These are phyloP conservation scores for Cenchrus americanus DNA, from an alignment of 176 grass and related monocot species.

Conservation along the genomic window DNA sequence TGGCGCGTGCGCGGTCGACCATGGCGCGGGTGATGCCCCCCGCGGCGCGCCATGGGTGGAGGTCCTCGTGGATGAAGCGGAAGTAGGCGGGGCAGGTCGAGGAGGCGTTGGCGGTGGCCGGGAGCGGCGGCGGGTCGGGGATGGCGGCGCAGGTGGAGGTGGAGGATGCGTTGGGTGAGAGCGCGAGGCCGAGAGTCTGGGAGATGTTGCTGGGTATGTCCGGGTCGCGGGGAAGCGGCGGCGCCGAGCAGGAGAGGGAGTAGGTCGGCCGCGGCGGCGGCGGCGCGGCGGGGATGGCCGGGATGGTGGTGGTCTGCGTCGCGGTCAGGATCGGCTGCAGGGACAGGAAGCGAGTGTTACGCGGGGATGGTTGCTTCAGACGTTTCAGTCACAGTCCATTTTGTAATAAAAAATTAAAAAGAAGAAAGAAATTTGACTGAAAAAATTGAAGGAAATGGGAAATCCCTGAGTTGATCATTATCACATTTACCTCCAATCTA, in stretches of 20 bases:
- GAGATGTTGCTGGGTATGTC: slow-evolving; percentile 56
- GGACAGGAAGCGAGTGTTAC: not conserved
- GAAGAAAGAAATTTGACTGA: not conserved
- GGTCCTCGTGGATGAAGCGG: slow-evolving; percentile 84
- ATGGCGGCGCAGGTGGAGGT: slow-evolving; percentile 26
- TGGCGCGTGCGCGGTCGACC: slow-evolving; percentile 56
- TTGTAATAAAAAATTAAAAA: not conserved
- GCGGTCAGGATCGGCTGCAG: slow-evolving; percentile 51
- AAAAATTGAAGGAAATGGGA: too few relatives aligned
- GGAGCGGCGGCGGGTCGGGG: slow-evolving; percentile 24
- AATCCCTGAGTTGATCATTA: not conserved
- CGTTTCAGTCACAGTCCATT: not conserved
- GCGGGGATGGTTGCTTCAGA: too few relatives aligned
- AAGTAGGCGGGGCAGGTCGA: slow-evolving; percentile 76
- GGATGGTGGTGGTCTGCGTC: slow-evolving; percentile 40
- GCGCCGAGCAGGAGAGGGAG: slow-evolving; percentile 50
- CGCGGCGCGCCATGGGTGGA: slow-evolving; percentile 72
- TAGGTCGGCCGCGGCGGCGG: slow-evolving; percentile 40
- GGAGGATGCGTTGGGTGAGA: slow-evolving; percentile 20
- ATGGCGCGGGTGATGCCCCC: slow-evolving; percentile 69
- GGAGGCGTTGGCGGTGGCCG: slow-evolving; percentile 36
- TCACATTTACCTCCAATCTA: not conserved
- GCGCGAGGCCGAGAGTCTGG: slow-evolving; percentile 46
- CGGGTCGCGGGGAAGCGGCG: slow-evolving; percentile 48
- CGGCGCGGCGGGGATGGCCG: slow-evolving; percentile 27